Conservation (phyloP, 140 eudicot genomes). For the Anethum foeniculum region DNA sequence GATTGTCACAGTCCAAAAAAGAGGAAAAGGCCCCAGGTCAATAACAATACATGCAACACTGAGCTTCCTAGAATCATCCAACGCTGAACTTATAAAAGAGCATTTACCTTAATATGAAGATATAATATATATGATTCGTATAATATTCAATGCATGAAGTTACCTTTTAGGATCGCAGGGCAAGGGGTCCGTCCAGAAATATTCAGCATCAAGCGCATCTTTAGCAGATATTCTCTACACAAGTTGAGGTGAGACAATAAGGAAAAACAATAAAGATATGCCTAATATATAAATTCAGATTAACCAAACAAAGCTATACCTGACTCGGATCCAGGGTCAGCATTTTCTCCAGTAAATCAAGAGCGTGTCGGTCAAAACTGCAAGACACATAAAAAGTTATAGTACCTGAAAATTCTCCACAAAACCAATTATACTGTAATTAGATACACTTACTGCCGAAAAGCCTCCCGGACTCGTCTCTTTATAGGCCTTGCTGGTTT, state of each 20-base stretch:
- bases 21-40: neutral
- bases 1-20: neutral
- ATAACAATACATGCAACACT: neutral
- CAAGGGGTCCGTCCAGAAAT: conserved; percentile 85
- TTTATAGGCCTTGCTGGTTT: conserved; percentile 73
- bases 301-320: conserved; percentile 31
- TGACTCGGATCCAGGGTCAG: conserved; percentile 85
- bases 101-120: neutral
- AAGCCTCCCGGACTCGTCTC: conserved; percentile 68
- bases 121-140: neutral
- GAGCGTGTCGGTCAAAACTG: conserved; percentile 81
- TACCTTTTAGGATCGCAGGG: conserved; percentile 90
- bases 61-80: neutral
- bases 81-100: neutral
- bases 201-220: conserved; percentile 91
- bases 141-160: neutral
- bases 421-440: neutral
- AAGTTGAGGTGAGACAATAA: neutral
- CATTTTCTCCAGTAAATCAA: conserved; percentile 86
- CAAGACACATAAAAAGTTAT: neutral
- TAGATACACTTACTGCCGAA: conserved; percentile 56
- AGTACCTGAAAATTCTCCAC: neutral
- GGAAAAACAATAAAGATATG: neutral
- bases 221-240: conserved; percentile 80
- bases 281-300: neutral